phyloP scores from a whole-genome alignment of 2,329 filamentous ascomycete genomes.

The Claviceps pusilla region DNA sequence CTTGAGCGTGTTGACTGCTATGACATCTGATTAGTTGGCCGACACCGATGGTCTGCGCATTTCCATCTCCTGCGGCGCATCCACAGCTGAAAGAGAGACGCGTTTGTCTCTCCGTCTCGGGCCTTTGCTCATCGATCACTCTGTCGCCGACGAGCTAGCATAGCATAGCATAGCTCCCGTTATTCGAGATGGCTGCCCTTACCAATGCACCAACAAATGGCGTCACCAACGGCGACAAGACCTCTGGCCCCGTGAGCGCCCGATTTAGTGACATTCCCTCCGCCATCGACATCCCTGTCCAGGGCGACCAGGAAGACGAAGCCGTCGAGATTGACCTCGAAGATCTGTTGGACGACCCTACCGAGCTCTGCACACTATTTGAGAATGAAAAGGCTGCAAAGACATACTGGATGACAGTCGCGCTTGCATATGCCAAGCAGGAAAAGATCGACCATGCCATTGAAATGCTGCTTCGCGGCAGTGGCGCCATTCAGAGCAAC shows the following conservation, averaged over 20 bases:
- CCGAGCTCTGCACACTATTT: constrained; percentile 83
- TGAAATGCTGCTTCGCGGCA: constrained; percentile 58
- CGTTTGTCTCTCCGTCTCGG: constrained; percentile 10
- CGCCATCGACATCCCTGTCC: constrained; percentile 51
- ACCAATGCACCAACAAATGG: constrained; percentile 32
- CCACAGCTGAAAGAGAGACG: constrained; percentile 15
- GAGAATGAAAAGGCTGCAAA: constrained; percentile 88
- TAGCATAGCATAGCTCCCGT: neutral
- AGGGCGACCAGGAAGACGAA: constrained; percentile 50
- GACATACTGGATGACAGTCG: constrained; percentile 95
- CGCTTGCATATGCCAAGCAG: constrained; percentile 91
- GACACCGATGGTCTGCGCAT: constrained; percentile 16
- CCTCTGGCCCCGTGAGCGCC: constrained; percentile 28
- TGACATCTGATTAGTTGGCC: constrained; percentile 11
- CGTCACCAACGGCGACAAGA: constrained; percentile 22
- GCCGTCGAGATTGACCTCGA: constrained; percentile 86
- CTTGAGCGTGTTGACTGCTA: constrained; percentile 10
- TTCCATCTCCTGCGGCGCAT: constrained; percentile 17
- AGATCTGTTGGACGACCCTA: constrained; percentile 82
- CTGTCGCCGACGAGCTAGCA: neutral
- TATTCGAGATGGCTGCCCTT: constrained; percentile 25
- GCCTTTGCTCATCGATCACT: neutral
- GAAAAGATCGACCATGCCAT: constrained; percentile 76
- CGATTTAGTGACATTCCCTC: constrained; percentile 51
- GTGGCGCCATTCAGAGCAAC: constrained; percentile 53